Conservation (phyloP, 2,329 filamentous ascomycete genomes). For the Ophiosphaerella herpotricha region DNA sequence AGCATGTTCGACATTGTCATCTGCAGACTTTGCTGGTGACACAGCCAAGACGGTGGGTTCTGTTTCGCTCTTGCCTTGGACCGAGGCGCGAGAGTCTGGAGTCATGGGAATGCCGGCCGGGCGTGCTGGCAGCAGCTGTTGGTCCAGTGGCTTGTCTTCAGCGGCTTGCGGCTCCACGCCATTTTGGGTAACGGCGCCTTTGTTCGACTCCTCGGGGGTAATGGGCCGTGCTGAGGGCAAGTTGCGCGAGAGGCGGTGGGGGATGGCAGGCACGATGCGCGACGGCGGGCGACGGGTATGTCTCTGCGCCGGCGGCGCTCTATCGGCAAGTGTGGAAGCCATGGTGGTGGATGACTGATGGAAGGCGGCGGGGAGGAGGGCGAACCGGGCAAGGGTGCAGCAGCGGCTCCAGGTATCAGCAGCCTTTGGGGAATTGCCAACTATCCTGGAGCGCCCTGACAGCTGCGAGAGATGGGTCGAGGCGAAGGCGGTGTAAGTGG, state of each 20-base stretch:
- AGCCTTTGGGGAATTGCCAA: slow-evolving; percentile 35
- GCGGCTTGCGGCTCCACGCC: slow-evolving; percentile 18
- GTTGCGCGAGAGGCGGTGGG: slow-evolving; percentile 39
- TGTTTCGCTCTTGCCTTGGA: slow-evolving; percentile 12
- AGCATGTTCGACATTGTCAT: slow-evolving; percentile 19
- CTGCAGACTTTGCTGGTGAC: slow-evolving; percentile 19
- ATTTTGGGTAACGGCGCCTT: slow-evolving; percentile 19
- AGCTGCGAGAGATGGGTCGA: slow-evolving; percentile 2
- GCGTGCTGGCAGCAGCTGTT: slow-evolving; percentile 9
- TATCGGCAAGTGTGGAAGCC: slow-evolving; percentile 32
- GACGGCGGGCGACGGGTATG: slow-evolving; percentile 30
- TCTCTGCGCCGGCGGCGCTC: slow-evolving; percentile 28
- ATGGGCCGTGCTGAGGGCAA: slow-evolving; percentile 29
- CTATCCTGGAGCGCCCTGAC: slow-evolving; percentile 49
- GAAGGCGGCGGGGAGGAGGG: background rate
- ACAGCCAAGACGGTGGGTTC: slow-evolving; percentile 13
- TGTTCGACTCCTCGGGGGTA: slow-evolving; percentile 33
- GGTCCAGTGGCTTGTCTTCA: slow-evolving; percentile 15
- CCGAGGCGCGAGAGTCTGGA: slow-evolving; percentile 34
- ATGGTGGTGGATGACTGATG: slow-evolving; percentile 20
- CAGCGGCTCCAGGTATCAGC: slow-evolving; percentile 51
- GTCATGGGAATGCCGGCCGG: slow-evolving; percentile 27
- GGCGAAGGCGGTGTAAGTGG: slow-evolving; percentile 14
- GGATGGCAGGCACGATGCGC: slow-evolving; percentile 47
- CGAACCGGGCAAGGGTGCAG: slow-evolving; percentile 7